A percentile compares a stretch with the other conserved stretches of the same genome.
Conservation (phyloP, 768 basidiomycete species). For the Xanthoconium stramineum region DNA sequence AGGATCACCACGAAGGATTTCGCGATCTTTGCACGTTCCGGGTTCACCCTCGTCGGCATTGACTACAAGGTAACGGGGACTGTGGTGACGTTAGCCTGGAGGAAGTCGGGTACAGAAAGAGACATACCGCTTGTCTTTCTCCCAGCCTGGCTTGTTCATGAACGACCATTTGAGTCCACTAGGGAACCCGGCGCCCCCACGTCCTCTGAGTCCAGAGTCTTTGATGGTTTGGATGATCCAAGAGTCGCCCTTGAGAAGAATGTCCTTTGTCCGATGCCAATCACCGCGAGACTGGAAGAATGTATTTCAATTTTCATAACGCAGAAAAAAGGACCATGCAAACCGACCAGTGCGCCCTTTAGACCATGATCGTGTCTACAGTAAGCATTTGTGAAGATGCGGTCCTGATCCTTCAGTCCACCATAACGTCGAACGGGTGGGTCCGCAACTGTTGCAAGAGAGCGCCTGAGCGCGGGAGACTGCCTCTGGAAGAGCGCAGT, state of each 20-base stretch:
- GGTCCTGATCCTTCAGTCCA: conserved; percentile 91
- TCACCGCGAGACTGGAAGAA: conserved; percentile 77
- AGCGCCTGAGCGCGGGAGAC: conserved; percentile 17
- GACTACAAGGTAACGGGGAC: conserved; percentile 94
- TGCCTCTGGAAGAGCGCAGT: conserved; percentile 21
- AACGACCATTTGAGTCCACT: conserved; percentile 97
- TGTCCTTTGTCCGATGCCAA: conserved; percentile 98
- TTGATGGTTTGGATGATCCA: conserved; percentile 98
- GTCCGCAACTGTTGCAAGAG: conserved; percentile 72
- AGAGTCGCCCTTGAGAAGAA: conserved; percentile 88
- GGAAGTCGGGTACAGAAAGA: not conserved
- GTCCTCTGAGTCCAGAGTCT: conserved; percentile 91
- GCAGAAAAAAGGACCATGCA: not conserved
- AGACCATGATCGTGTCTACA: conserved; percentile 87
- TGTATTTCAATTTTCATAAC: not conserved
- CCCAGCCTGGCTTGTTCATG: conserved; percentile 99
- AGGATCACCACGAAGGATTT: conserved; percentile 96
- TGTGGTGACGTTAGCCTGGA: conserved; percentile 25
- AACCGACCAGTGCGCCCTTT: conserved; percentile 80
- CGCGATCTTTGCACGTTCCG: conserved; percentile 98
- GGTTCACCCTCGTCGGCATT: conserved; percentile 99
- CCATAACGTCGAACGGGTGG: conserved; percentile 91
- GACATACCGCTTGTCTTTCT: conserved; percentile 79
- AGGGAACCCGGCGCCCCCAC: conserved; percentile 96
- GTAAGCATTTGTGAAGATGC: conserved; percentile 91